A percentile compares a stretch with the other conserved stretches of the same genome.
Evolutionary conservation across 1,284 basidiomycete genomes (phyloP).

Genomic region (Amylostereum chailletii): DNA sequence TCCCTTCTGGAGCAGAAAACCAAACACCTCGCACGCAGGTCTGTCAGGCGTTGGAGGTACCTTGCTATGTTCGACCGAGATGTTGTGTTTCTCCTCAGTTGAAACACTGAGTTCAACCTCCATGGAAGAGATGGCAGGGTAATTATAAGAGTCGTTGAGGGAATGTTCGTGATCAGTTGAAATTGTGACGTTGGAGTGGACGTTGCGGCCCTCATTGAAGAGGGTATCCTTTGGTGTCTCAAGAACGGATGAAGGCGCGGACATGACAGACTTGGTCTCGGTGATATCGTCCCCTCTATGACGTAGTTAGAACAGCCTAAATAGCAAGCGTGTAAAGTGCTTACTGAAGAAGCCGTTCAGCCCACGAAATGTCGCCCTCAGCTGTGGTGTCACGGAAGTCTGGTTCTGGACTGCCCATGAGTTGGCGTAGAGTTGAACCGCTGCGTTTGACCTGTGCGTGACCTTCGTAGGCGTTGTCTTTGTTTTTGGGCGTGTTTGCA

Average conservation of each 20-base stretch:
- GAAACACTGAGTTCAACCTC: slow-evolving; percentile 58
- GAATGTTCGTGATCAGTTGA: slow-evolving; percentile 37
- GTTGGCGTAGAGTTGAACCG: slow-evolving; percentile 63
- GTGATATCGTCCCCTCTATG: slow-evolving; percentile 13
- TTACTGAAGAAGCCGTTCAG: slow-evolving; percentile 62
- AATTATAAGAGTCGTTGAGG: slow-evolving; percentile 26
- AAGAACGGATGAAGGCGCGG: slow-evolving; percentile 17
- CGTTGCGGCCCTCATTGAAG: slow-evolving; percentile 19
- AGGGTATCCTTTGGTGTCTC: slow-evolving; percentile 21
- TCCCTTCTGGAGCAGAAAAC: slow-evolving; percentile 12
- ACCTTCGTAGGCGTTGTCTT: slow-evolving; percentile 22
- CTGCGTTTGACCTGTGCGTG: slow-evolving; percentile 46
- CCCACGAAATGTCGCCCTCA: slow-evolving; percentile 75
- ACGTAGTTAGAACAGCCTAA: neutral
- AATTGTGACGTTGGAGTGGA: slow-evolving; percentile 26
- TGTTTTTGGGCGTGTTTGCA: slow-evolving; percentile 47
- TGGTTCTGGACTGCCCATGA: slow-evolving; percentile 49
- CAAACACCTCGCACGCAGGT: slow-evolving; percentile 15
- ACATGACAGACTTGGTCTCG: slow-evolving; percentile 16
- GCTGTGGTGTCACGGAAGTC: slow-evolving; percentile 25
- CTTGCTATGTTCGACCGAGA: slow-evolving; percentile 3
- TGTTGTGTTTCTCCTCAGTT: slow-evolving; percentile 21
- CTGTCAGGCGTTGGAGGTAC: slow-evolving; percentile 5
- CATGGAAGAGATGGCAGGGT: slow-evolving; percentile 57
- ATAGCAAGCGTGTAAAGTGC: slow-evolving; percentile 13